Percentiles rank a stretch among this genome's conserved stretches.
These are phyloP conservation scores for Colletotrichum caudatum DNA, from an alignment of 2,329 filamentous ascomycete species.

Conservation along the genomic window DNA sequence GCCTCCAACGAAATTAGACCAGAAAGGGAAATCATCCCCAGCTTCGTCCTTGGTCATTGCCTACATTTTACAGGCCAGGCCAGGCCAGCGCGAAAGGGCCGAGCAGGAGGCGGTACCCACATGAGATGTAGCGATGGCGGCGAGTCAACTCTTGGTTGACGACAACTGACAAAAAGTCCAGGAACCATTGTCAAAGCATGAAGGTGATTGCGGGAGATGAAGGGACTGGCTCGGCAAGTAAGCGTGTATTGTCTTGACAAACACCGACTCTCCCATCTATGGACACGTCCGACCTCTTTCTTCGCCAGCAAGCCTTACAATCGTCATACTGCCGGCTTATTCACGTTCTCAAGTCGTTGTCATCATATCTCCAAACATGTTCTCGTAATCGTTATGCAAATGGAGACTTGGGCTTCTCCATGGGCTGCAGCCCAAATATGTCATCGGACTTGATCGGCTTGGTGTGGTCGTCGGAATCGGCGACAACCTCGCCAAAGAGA, in stretches of 20 bases:
- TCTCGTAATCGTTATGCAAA: constrained; percentile 26
- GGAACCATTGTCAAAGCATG: neutral
- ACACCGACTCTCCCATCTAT: neutral
- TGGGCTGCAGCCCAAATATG: constrained; percentile 67
- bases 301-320: neutral
- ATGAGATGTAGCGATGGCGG: neutral
- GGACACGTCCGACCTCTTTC: neutral
- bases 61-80: neutral
- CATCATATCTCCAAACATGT: constrained; percentile 13
- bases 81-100: neutral
- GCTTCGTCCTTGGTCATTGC: neutral
- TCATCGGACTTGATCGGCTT: constrained; percentile 57
- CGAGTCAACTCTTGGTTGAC: too few relatives aligned
- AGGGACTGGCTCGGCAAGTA: neutral
- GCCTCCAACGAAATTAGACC: neutral
- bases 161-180: neutral
- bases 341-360: constrained; percentile 4
- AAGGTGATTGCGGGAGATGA: neutral
- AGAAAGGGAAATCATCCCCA: constrained; percentile 6
- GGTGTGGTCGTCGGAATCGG: constrained; percentile 51
- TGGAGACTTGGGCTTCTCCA: constrained; percentile 46
- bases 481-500: constrained; percentile 66
- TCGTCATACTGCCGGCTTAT: neutral
- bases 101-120: neutral
- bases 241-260: neutral